Evolutionary conservation across 345 rosid genomes (phyloP).

Genomic region (Gossypium anomalum): DNA sequence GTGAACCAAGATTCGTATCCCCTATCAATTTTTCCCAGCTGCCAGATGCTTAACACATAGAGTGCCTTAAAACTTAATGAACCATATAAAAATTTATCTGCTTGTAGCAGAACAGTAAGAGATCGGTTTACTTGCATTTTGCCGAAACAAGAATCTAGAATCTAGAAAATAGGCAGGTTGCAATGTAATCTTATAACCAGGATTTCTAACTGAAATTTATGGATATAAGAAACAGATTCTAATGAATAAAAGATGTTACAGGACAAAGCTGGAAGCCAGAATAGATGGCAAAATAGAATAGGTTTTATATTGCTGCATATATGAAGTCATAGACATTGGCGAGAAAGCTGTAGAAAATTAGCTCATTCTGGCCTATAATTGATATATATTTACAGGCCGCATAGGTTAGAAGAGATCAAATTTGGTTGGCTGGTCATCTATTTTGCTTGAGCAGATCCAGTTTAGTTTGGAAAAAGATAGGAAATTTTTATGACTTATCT

Average conservation of each 20-base stretch:
- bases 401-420: neutral
- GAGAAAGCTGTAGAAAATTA: neutral
- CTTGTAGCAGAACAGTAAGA: neutral
- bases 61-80: neutral
- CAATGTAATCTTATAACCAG: neutral
- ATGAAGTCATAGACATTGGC: neutral
- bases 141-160: neutral
- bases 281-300: neutral
- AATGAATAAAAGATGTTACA: neutral
- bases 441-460: neutral
- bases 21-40: conserved; percentile 48
- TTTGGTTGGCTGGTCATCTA: neutral
- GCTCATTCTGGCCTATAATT: conserved; percentile 1
- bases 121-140: neutral
- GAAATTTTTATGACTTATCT: neutral
- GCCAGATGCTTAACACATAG: conserved; percentile 27
- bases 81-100: neutral
- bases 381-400: conserved; percentile 1
- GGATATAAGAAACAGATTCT: neutral
- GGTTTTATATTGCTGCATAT: neutral
- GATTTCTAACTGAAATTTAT: neutral
- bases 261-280: neutral
- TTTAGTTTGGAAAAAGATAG: neutral
- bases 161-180: neutral
- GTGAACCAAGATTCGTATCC: conserved; percentile 33